A percentile compares a stretch with the other conserved stretches of the same genome.
Conservation (phyloP, 305 asterid species). For the Solanum hybrid region DNA sequence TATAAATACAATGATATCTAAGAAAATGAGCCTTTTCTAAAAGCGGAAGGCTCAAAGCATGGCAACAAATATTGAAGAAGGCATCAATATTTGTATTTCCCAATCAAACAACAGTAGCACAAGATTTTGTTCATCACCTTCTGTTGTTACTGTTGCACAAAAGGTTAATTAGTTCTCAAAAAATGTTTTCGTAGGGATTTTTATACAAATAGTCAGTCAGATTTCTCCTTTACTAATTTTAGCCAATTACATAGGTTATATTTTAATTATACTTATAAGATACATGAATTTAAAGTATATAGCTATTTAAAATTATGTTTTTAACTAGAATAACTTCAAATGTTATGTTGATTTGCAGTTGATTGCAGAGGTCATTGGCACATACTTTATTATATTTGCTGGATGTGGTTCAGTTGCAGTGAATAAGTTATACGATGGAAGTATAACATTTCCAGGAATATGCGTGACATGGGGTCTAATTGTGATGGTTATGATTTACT, state of each 20-base stretch:
- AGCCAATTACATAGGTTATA: not conserved
- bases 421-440: constrained; percentile 38
- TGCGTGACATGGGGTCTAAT: constrained; percentile 69
- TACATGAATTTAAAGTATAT: not conserved
- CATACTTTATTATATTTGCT: constrained; percentile 54
- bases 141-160: not conserved
- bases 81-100: not conserved
- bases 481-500: constrained; percentile 61
- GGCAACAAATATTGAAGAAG: not conserved
- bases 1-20: not conserved
- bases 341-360: constrained; percentile 17
- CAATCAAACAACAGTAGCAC: not conserved
- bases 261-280: not conserved
- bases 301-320: too few relatives aligned
- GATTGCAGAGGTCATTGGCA: constrained; percentile 64
- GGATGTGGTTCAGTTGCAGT: constrained; percentile 69
- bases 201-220: not conserved
- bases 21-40: not conserved
- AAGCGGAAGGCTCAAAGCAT: not conserved
- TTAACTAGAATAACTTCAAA: too few relatives aligned
- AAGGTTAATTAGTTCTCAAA: not conserved
- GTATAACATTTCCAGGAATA: constrained; percentile 58
- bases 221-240: not conserved
- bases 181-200: not conserved
- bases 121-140: not conserved